Base-by-base conservation (phyloP, 768 basidiomycete species). In the Termitomyces sp. region DNA sequence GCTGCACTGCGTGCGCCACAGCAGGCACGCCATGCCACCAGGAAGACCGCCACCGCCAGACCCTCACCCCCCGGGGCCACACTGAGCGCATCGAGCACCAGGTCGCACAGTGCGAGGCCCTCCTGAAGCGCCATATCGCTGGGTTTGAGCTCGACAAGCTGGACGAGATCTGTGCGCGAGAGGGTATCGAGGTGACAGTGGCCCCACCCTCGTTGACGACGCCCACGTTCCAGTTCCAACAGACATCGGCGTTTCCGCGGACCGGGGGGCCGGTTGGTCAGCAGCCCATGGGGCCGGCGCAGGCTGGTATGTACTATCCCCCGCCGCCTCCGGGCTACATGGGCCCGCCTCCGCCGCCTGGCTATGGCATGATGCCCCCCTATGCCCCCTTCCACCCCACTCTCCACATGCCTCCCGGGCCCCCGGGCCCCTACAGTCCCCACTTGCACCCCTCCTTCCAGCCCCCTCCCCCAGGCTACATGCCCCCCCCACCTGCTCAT, bases 41-140 rank as follows among this genome's bases (percentile, higher is more conserved):
- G 69, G 92, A 94, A 66, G 92, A 94, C 75, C 77, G 92, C 46
- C 90, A 94, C 72, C 78, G 91, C 40, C 89, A 92, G 79, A 91
- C 88, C 1, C 82, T 94, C 65, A 92, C 90, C 49, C 89, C 88
- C 2, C 79, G 92, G 40, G 92, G 91, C 35, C 86, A 93, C 71
- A 87, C 89, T 0, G 91, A 92, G 67, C 87, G 80, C 59, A 73
- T 94, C 69, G 92, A 94, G 75, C 82, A 84, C 62, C 87, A 90
- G 75, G 81, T 94, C 48, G 76, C 81, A 0, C 88, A 90, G 61
- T 92, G 90, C 65, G 83, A 85, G 59, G 86, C 86, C 17, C 83
- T 94, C 44, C 82, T 94, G 65, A 89, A 89, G 71, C 83, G 82
- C 21, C 83, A 83, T 63, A 76, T 86, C 53, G 85, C 86, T 0